Evolutionary conservation across 1,139 yeast species (phyloP), one percentile per base, ranked within the genome.

Genomic region (Meyerozyma elateridarum): DNA sequence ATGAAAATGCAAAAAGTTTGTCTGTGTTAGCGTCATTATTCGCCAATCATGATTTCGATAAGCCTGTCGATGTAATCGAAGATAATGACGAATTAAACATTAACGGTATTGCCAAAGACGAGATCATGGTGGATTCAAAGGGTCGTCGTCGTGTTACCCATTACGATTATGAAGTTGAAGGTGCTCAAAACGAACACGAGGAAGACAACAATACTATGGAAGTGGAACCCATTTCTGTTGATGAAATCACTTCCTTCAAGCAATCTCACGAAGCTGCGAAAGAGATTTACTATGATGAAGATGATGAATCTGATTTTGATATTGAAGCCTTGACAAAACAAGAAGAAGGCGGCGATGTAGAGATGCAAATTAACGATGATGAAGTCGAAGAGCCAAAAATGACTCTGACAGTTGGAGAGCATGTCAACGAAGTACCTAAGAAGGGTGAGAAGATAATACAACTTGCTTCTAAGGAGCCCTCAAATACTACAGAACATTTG

Each of bases 1-100:
- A 46, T 7, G 64, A 59, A 36, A 41, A 35, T 6, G 48, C 41
- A 12, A 59, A 56, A 35, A 70, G 67, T 38, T 66, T 62, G 37
- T 56, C 70, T 21, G 64, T 80, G 4, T 57, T 82, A 32, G 76
- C 78, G 0, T 63, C 71, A 3, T 54, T 81, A 35, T 60, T 82
- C 36, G 59, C 55, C 2, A 62, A 55, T 12, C 73, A 67, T 43
- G 78, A 81, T 49, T 81, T 81, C 45, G 83, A 79, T 32, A 73
- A 72, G 46, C 83, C 85, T 0, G 50, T 77, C 21, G 75, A 64
- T 6, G 41, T 78, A 6, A 74, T 73, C 15, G 76, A 70, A 20
- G 73, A 64, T n/a, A 63, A 62, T 46, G 27, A 24, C 8, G 27
- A 24, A 15, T 17, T 8, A 9, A 24, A n/a, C 16, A 15, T 24